Evolutionary conservation across 306 rosid genomes (phyloP), one percentile per base, ranked within the genome.

Genomic region (Alnus rubra): DNA sequence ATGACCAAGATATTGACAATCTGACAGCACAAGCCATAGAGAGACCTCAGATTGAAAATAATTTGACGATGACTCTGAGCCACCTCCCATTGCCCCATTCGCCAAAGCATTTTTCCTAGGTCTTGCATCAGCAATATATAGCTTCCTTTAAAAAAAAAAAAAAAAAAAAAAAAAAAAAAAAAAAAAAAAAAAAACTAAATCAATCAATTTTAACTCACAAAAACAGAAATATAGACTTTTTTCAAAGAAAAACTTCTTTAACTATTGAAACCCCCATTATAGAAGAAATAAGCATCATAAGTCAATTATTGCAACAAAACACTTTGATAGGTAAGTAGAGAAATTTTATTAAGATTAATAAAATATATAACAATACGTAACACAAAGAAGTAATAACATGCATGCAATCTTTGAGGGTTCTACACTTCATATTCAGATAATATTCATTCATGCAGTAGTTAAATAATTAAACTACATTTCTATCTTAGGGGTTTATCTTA

Each of bases 81-180:
- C 98, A 86, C 99, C 99, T 80, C 99, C 99, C 98, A 93, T 91
- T 77, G 99, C 99, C 75, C 98, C 94, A 88, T 95, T 95, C 67
- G 98, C 99, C 75, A 93, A 88, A 85, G 99, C 97, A 82, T 95
- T 95, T 85, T 91, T 95, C 81, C 98, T 90, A 30, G 97, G 99
- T 78, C 99, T 90, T 12, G 99, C 99, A 86, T 95, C 99, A 49
- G 92, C 97, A 33, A 95, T 95, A 84, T 93, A 95, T 71, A 95
- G 88, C 90, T 95, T 95, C 91, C 99, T 95, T 58, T 9, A 14
- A 19, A 10, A 7, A 19, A 69, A 58, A 75, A 58, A 69, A 60
- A 19, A 9, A 63, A 53, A 33, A 63, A 28, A 69, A 60, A 19
- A 9, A 63, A 53, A 33, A 63, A 28, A n/a, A 39, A 65, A 67